Evolutionary conservation across 768 basidiomycete species (phyloP).

Genomic region (Suillus lakei): DNA sequence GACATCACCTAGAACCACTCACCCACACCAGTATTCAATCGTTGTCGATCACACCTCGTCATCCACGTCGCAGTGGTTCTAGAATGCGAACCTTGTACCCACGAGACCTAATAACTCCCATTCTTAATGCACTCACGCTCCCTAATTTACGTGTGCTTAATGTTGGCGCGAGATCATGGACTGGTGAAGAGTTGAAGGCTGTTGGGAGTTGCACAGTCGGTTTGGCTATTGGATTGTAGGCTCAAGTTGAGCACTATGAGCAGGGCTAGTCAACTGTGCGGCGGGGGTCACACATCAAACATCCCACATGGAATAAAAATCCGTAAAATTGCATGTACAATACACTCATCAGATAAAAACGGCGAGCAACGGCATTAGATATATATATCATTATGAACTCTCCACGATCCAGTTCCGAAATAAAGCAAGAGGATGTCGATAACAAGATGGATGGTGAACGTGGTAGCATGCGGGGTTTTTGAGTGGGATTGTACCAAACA

Average conservation of each 20-base stretch:
- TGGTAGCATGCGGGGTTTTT: not conserved
- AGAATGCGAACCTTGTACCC: too few relatives aligned
- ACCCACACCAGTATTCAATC: constrained; percentile 36
- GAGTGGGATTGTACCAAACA: not conserved
- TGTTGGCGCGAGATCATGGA: not conserved
- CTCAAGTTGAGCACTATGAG: not conserved
- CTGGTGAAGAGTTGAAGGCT: not conserved
- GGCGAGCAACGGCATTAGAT: not conserved
- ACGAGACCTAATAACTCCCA: not conserved
- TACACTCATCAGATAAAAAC: not conserved
- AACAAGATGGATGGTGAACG: not conserved
- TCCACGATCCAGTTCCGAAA: not conserved
- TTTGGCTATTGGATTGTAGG: not conserved
- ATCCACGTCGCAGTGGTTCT: not conserved
- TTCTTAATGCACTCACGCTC: not conserved
- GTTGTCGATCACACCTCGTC: not conserved
- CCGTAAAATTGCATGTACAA: constrained; percentile 1
- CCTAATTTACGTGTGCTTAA: not conserved
- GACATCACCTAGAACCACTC: not conserved
- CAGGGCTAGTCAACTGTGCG: too few relatives aligned
- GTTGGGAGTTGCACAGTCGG: not conserved
- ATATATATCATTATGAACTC: constrained; percentile 5
- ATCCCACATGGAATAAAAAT: not conserved
- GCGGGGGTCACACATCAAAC: not conserved
- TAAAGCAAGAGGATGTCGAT: not conserved